phyloP scores from a whole-genome alignment of 129 eudicot genomes.

The Centaurea solstitialis region DNA sequence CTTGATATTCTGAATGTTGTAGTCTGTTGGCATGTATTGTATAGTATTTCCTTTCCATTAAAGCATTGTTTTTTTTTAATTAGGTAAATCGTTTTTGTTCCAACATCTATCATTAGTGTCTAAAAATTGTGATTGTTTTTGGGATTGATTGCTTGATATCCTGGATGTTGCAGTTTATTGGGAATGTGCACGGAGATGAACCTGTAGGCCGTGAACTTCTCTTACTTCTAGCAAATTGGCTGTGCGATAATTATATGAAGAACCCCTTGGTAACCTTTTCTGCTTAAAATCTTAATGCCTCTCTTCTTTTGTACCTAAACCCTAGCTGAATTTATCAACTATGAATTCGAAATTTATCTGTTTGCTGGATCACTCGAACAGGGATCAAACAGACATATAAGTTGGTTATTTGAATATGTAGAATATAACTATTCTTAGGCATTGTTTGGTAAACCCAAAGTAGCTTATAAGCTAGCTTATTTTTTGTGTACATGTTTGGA shows the following conservation, averaged over 20 bases:
- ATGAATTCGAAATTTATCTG: not conserved
- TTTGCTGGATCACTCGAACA: not conserved
- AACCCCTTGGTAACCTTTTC: conserved; percentile 76
- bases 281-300: conserved; percentile 5
- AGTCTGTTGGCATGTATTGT: not conserved
- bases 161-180: conserved; percentile 66
- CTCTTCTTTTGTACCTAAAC: not conserved
- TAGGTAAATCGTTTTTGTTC: not conserved
- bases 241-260: conserved; percentile 88
- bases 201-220: conserved; percentile 98
- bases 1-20: not conserved
- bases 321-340: not conserved
- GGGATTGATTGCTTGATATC: conserved; percentile 26
- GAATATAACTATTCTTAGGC: not conserved
- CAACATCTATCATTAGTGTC: not conserved
- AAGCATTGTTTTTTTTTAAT: not conserved
- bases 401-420: not conserved
- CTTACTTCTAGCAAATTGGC: conserved; percentile 84
- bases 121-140: not conserved
- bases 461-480: no score
- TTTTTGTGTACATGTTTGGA: no score
- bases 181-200: conserved; percentile 99
- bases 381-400: not conserved
- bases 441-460: no score
- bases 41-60: not conserved